These are phyloP conservation scores for Pythium periplocum DNA, from an alignment of 352 stramenopile species.

Conservation along the genomic window DNA sequence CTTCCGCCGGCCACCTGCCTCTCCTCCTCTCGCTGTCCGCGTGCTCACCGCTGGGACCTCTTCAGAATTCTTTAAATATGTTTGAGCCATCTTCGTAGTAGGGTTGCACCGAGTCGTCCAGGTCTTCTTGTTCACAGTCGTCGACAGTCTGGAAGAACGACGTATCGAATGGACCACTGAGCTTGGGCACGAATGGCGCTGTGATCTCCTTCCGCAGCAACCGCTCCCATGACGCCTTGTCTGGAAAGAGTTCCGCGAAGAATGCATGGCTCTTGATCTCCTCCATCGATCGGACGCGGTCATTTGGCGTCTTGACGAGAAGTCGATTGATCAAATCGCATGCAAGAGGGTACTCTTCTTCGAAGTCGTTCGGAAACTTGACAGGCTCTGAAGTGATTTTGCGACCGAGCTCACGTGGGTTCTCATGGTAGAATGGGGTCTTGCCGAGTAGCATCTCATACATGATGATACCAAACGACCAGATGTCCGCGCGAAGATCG, in stretches of 20 bases:
- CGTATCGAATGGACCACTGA: slow-evolving; percentile 60
- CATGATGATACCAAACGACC: slow-evolving; percentile 83
- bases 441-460: slow-evolving; percentile 82
- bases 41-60: neutral
- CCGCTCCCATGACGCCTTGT: slow-evolving; percentile 29
- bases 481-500: slow-evolving; percentile 71
- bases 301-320: slow-evolving; percentile 48
- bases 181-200: slow-evolving; percentile 61
- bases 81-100: slow-evolving; percentile 69
- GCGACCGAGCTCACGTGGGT: slow-evolving; percentile 68
- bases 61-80: slow-evolving; percentile 54
- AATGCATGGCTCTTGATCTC: slow-evolving; percentile 59
- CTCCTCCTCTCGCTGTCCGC: too few species aligned
- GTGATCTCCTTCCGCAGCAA: slow-evolving; percentile 33
- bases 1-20: too few species aligned
- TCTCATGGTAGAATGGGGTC: slow-evolving; percentile 87
- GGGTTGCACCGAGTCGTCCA: slow-evolving; percentile 40
- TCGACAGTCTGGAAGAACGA: slow-evolving; percentile 63
- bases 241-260: slow-evolving; percentile 37
- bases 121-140: slow-evolving; percentile 45
- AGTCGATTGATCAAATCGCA: slow-evolving; percentile 55
- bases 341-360: slow-evolving; percentile 37
- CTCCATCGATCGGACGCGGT: slow-evolving; percentile 33
- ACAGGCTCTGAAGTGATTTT: slow-evolving; percentile 66
- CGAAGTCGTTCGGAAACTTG: slow-evolving; percentile 62